phyloP scores from a whole-genome alignment of 2,329 filamentous ascomycete genomes.

The Xylaria sp. region DNA sequence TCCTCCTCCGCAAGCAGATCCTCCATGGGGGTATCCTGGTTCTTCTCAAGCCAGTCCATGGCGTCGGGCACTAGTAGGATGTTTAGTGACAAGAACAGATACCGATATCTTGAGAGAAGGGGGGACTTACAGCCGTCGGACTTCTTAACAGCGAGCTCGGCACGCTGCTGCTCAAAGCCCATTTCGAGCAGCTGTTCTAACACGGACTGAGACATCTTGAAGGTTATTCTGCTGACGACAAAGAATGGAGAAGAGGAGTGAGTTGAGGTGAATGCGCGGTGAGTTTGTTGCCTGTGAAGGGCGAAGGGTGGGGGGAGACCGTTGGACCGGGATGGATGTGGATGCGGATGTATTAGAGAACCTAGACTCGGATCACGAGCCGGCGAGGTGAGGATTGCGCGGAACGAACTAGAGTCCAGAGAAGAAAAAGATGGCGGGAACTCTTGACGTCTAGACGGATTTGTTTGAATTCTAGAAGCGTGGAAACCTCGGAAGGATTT shows the following conservation, averaged over 20 bases:
- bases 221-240: slow-evolving; percentile 12
- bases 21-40: slow-evolving; percentile 80
- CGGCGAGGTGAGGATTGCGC: neutral
- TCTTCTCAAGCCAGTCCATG: slow-evolving; percentile 90
- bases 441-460: neutral
- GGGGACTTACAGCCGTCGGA: slow-evolving; percentile 63
- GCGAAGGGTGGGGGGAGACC: neutral
- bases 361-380: neutral
- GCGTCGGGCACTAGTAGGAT: slow-evolving; percentile 68
- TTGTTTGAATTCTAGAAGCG: neutral
- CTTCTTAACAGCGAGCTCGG: slow-evolving; percentile 78
- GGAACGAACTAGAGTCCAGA: neutral
- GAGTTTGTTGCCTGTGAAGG: neutral
- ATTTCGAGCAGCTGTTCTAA: slow-evolving; percentile 60
- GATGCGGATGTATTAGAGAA: neutral
- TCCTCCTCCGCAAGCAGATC: slow-evolving; percentile 63
- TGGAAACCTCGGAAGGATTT: neutral
- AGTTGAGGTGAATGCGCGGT: neutral
- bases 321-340: no score
- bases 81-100: neutral
- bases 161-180: slow-evolving; percentile 78
- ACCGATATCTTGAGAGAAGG: neutral
- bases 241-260: slow-evolving; percentile 6
- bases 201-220: slow-evolving; percentile 53
- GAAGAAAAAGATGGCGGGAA: neutral